Base-by-base conservation (phyloP, 108 stramenopile genomes). In the Nitzschia sp. region DNA sequence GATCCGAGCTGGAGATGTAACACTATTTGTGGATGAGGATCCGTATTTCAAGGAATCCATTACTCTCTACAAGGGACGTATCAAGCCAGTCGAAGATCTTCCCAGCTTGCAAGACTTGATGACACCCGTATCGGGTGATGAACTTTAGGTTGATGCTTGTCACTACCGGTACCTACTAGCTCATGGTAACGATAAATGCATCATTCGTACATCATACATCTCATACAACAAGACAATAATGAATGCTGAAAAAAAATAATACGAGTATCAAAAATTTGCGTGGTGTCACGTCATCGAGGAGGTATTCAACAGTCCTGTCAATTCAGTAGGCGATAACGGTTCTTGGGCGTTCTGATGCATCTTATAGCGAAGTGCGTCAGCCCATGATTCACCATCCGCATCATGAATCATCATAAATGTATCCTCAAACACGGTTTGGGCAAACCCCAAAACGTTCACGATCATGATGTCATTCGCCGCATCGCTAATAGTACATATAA, bases 381-480 rank as follows among this genome's bases (percentile, higher is more conserved):
- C 75, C 67, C 61, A 68, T 21, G 68, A 58, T 15, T 19, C 30
- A 13, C 77, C 77, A 62, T 78, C 77, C 27, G 65, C 53, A n/a
- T 67, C 71, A 57, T 50, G 41, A 19, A 78, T 58, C 47, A 44
- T 44, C 3, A 32, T 21, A 22, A 62, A 46, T 4, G 50, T 41
- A 45, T 78, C 77, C 3, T 78, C 77, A 48, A 62, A 71, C 11
- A 36, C 65, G 13, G 23, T 54, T 27, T 63, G 28, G 32, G 71
- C 71, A 16, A 19, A 50, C 48, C 16, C 48, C 0, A 68, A 74
- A 53, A 80, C 30, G 13, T 53, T 66, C 29, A 50, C 75, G 0
- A 76, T n/a, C n/a, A n/a, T n/a, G n/a, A 80, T 69, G 61, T 80
- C 79, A 31, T 61, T 76, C 8, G 34, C 45, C 58, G 66, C 83